Base-by-base conservation (phyloP, 2,329 filamentous ascomycete species). In the Claviceps monticola region DNA sequence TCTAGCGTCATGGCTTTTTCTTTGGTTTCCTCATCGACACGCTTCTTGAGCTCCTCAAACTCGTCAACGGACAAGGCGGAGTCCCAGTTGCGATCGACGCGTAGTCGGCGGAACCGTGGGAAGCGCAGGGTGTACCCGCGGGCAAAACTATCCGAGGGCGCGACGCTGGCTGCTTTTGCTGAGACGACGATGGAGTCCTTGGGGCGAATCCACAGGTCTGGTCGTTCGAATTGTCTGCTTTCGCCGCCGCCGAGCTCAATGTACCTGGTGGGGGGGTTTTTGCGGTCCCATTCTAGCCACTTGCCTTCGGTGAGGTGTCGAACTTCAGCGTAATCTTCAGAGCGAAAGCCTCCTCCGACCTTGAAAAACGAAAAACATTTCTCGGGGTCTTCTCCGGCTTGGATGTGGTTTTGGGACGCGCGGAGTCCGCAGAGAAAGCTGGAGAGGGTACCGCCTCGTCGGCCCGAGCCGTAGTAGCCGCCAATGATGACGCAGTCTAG, bases 361-460 rank as follows among this genome's bases (percentile, higher is more conserved):
- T 93, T 96, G 75, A 90, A 95, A 70, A 98, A 96, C n/a, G 89
- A 95, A 60, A 83, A 86, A 62, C 83, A 94, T 65, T 88, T 89
- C 67, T 87, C 84, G 0, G 81, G 76, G 55, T 82, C 76, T 5
- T 71, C 72, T 2, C 78, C 78, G 2, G 72, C 70, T 38, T 74
- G 70, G 37, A 84, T 75, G 36, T 86, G 77, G 55, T 83, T 79
- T 57, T 85, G 79, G 49, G 88, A 82, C 1, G 84, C 82, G 29
- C 88, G 78, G 8, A 98, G 71, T 0, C 90, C 93, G 61, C 91
- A 96, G n/a, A 98, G 66, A 62, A 91, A 98, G 55, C 84, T 93
- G 1, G 89, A 88, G 4, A 96, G 71, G 2, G 71, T 79, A 42
- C 91, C 93, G 48, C 93, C 93, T 47, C 93, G 80, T 52, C 79